Evolutionary conservation across 1,284 basidiomycete genomes (phyloP).

Genomic region (Ustilago esculenta): DNA sequence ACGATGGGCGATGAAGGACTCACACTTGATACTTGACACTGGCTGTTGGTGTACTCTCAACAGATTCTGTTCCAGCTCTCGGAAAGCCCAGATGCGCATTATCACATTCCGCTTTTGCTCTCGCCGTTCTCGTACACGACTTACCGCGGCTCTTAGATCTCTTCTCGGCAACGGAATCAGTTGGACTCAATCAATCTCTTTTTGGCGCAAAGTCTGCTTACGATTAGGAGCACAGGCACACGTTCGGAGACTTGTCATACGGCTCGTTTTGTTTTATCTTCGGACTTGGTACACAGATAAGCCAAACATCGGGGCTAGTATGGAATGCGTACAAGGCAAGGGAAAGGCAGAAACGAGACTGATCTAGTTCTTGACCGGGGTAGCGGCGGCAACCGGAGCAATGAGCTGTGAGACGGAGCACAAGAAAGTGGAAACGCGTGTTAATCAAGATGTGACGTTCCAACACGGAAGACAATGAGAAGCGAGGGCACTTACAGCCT

Average conservation of each 20-base stretch:
- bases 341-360: background rate
- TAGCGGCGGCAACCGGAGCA: conserved; percentile 34
- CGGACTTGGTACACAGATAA: no score
- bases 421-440: no score
- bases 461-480: background rate
- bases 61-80: conserved; percentile 57
- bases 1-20: no score
- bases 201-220: background rate
- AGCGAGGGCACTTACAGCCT: conserved; percentile 19
- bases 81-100: conserved; percentile 70
- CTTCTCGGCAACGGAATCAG: conserved; percentile 1
- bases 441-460: no score
- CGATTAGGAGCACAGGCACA: no score
- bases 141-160: conserved; percentile 74
- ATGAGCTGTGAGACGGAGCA: no score
- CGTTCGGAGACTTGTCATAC: no score
- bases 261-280: no score
- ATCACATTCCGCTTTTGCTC: conserved; percentile 89
- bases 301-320: no score
- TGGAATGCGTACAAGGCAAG: background rate
- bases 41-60: no score
- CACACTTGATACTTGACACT: no score
- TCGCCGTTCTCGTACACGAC: conserved; percentile 93
- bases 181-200: no score
- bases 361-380: conserved; percentile 34